A percentile compares a stretch with the other conserved stretches of the same genome.
These are phyloP conservation scores for Retiboletus flavoniger DNA, from an alignment of 1,284 basidiomycete genomes.

Conservation along the genomic window DNA sequence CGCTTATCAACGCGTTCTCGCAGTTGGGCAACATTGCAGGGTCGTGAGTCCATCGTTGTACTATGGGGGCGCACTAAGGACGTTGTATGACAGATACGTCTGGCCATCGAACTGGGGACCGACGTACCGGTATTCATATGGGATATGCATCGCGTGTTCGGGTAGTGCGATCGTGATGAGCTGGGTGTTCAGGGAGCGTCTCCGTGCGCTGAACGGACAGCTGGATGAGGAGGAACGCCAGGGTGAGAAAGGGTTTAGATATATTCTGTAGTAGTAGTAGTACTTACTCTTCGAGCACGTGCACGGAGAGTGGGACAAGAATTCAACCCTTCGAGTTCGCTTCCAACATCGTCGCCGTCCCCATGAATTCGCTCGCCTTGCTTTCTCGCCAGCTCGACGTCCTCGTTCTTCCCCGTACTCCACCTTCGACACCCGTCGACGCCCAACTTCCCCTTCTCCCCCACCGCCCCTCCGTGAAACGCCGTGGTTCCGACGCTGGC, in stretches of 20 bases:
- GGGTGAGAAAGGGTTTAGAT: constrained; percentile 14
- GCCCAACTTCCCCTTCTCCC: constrained; percentile 29
- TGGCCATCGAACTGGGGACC: constrained; percentile 31
- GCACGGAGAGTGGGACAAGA: constrained; percentile 3
- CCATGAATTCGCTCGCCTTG: constrained; percentile 70
- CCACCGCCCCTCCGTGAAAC: constrained; percentile 9
- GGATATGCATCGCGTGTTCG: constrained; percentile 26
- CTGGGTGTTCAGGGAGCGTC: constrained; percentile 25
- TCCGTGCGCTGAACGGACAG: constrained; percentile 19
- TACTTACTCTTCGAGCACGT: constrained; percentile 21
- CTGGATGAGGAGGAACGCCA: constrained; percentile 10
- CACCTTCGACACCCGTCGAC: constrained; percentile 50
- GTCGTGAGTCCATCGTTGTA: constrained; percentile 47
- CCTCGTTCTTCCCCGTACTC: constrained; percentile 48
- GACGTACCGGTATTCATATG: constrained; percentile 29
- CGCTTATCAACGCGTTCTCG: constrained; percentile 68
- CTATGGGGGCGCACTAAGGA: neutral
- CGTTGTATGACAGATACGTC: constrained; percentile 15
- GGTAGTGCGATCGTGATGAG: constrained; percentile 21
- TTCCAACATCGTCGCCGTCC: neutral
- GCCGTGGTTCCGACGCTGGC: constrained; percentile 35
- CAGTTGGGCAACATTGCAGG: constrained; percentile 69
- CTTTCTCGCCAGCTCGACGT: constrained; percentile 70
- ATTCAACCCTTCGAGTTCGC: neutral
- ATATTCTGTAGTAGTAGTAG: constrained; percentile 34